Percentiles rank a stretch among this genome's conserved stretches.
Conservation (phyloP, 192 early-diverging fungal species). For the Entomortierella beljakovae region DNA sequence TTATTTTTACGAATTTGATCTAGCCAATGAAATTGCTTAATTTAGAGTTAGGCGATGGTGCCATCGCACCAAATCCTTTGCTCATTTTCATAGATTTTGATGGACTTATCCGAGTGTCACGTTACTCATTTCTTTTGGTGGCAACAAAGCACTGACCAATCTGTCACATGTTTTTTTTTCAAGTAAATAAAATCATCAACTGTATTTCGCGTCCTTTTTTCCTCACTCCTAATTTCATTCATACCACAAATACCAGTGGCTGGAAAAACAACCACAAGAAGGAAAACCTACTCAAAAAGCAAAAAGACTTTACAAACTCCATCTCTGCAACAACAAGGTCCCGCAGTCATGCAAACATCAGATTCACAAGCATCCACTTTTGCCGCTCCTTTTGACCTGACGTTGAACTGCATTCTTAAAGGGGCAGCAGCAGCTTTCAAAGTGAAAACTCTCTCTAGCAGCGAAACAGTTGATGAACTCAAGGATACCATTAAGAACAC, state of each 20-base stretch:
- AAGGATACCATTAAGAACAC: slow-evolving; percentile 10
- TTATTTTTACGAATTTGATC: not conserved
- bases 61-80: slow-evolving; percentile 16
- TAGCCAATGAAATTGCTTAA: slow-evolving; percentile 15
- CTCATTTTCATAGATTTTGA: slow-evolving; percentile 4
- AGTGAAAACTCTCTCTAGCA: not conserved
- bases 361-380: no score
- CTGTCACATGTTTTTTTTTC: not conserved
- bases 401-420: not conserved
- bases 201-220: no score
- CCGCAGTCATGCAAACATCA: no score
- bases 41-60: slow-evolving; percentile 23
- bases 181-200: no score
- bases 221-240: no score
- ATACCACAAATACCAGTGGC: no score
- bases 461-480: slow-evolving; percentile 10
- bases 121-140: not conserved
- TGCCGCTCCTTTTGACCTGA: no score
- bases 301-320: no score
- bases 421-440: not conserved
- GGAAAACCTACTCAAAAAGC: no score
- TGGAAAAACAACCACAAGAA: no score
- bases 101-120: not conserved
- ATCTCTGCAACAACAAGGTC: no score
- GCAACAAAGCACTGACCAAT: no score